Base-by-base conservation (phyloP, 306 rosid species). In the Vigna nakashimae region DNA sequence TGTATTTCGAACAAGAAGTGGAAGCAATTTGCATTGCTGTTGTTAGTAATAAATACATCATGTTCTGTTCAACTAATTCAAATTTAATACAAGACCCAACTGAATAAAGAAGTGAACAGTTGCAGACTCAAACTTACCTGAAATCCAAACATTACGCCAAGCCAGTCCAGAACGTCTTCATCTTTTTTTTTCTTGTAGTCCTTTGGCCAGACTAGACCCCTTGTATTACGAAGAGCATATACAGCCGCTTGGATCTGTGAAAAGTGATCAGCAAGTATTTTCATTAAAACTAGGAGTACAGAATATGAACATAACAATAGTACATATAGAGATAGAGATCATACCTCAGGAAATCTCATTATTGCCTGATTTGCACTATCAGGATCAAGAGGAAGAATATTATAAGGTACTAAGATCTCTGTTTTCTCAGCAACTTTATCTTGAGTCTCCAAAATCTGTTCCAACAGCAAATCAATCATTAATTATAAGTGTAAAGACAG, bases 321-420 rank as follows among this genome's bases (percentile, higher is more conserved):
- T 14, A 17, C 49, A 34, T 52, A 22, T 20, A 22, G 64, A 80
- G 62, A 11, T 51, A 66, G 65, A 50, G 13, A 81, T 30, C 71
- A 9, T 82, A 92, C 98, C 98, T 92, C 98, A 10, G 96, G 98
- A 67, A 89, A 92, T 86, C 79, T 91, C 98, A 92, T 95, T 82
- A 95, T 91, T 50, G 98, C 93, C 84, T 95, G 98, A 77, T 89
- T 88, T 71, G 89, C 91, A 86, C 98, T 95, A 73, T 95, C 98
- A 79, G 97, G 98, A 88, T 95, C 98, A 73, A 95, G 96, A 59
- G 98, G 98, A 88, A 95, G 98, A 88, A 95, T 95, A 83, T 95
- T 95, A 86, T 84, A 95, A 30, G 98, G 98, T 71, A 90, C 93
- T 77, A 84, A 88, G n/a, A 92, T 89, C 90, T 92, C 91, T 28